These are phyloP conservation scores for Spirogloea muscicola DNA, from an alignment of 139 green algal species.

Conservation along the genomic window DNA sequence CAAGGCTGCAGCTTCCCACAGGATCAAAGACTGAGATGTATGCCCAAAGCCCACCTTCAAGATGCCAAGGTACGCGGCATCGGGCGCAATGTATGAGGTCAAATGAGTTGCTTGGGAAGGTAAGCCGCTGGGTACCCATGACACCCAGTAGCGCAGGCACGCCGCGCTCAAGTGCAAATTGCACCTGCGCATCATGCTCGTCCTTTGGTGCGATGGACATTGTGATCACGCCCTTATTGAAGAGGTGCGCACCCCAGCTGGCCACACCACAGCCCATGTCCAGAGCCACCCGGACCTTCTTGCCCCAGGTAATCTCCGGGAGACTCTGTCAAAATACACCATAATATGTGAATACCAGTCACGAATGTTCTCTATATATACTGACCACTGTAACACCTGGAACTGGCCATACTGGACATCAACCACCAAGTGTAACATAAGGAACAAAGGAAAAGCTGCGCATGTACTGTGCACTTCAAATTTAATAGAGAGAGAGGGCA, in stretches of 20 bases:
- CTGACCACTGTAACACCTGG: no score
- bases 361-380: no score
- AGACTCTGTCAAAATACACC: no score
- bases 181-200: conserved; percentile 27
- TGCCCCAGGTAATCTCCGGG: conserved; percentile 11
- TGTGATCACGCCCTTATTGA: not conserved
- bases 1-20: no score
- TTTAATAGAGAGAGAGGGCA: no score
- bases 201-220: conserved; percentile 30
- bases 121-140: conserved; percentile 30
- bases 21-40: no score
- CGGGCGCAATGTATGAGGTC: conserved; percentile 30
- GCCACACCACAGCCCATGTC: conserved; percentile 29
- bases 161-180: conserved; percentile 37
- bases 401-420: no score
- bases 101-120: conserved; percentile 30
- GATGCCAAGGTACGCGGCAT: conserved; percentile 28
- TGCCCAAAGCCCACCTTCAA: conserved; percentile 24
- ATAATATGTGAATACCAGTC: no score
- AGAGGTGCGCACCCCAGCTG: not conserved
- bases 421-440: no score
- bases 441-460: no score
- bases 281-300: conserved; percentile 2
- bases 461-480: no score
- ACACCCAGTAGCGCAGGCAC: conserved; percentile 28